A percentile compares a stretch with the other conserved stretches of the same genome.
These are phyloP conservation scores for Silybum marianum DNA, from an alignment of 129 eudicot genomes.

Conservation along the genomic window DNA sequence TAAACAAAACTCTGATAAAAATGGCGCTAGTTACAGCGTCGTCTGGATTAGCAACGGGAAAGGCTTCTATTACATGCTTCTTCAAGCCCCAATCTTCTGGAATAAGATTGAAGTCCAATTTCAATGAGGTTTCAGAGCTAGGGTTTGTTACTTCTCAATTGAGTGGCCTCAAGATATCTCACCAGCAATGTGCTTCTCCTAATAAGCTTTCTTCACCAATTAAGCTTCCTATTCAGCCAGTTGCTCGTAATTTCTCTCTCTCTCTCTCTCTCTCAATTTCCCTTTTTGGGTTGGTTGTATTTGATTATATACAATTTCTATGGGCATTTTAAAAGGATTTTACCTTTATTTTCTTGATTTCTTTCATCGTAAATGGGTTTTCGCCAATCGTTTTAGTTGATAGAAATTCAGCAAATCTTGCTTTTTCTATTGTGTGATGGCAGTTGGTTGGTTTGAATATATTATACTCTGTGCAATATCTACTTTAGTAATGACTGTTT, in stretches of 20 bases:
- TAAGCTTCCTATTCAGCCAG: slow-evolving; percentile 61
- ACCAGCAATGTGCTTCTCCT: slow-evolving; percentile 18
- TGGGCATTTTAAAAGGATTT: background rate
- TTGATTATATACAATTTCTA: slow-evolving; percentile 9
- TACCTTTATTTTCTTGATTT: background rate
- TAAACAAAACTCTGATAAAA: slow-evolving; percentile 2
- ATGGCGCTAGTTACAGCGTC: slow-evolving; percentile 45
- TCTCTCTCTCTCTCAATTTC: background rate
- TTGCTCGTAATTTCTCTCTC: slow-evolving; percentile 62
- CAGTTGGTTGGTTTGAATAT: slow-evolving; percentile 8
- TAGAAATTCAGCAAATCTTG: background rate
- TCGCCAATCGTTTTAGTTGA: background rate
- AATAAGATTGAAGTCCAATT: slow-evolving; percentile 28
- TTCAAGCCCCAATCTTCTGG: slow-evolving; percentile 29
- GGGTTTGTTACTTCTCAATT: slow-evolving; percentile 72
- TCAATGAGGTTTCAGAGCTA: slow-evolving; percentile 41
- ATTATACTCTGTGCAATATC: background rate
- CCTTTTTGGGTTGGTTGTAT: background rate
- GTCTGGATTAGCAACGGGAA: slow-evolving; percentile 18
- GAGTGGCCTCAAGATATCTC: slow-evolving; percentile 65
- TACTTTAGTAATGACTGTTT: background rate
- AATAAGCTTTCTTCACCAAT: slow-evolving; percentile 48
- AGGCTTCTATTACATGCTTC: slow-evolving; percentile 24
- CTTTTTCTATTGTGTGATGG: background rate
- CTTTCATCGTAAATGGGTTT: background rate